These are phyloP conservation scores for Xylaria castorea DNA, from an alignment of 495 filamentous ascomycete species.

Conservation along the genomic window DNA sequence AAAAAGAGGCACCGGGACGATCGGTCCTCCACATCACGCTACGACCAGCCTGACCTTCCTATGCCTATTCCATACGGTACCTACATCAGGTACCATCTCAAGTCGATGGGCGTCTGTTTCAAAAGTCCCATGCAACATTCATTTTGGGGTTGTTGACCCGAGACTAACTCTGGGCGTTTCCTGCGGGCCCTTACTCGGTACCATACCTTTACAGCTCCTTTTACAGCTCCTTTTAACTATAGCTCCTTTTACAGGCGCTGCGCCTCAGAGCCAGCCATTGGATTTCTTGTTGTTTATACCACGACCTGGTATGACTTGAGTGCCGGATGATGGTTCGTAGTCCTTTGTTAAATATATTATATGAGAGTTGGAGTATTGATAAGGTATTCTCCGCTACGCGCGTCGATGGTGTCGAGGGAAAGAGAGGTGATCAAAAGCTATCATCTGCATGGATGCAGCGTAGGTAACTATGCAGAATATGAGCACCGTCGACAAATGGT, in stretches of 20 bases:
- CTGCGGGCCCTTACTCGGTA: neutral
- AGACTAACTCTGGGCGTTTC: conserved; percentile 22
- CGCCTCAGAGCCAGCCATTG: conserved; percentile 15
- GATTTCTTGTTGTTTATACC: neutral
- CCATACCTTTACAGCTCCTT: conserved; percentile 6
- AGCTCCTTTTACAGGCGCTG: conserved; percentile 21
- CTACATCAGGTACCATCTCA: conserved; percentile 14
- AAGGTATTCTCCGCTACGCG: neutral
- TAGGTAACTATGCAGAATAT: neutral
- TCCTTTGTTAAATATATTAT: neutral
- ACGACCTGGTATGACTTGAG: neutral
- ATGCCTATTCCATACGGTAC: conserved; percentile 21
- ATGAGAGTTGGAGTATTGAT: neutral
- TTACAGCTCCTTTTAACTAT: no score
- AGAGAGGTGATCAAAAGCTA: neutral
- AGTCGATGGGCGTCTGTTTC: conserved; percentile 22
- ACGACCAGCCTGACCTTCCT: neutral
- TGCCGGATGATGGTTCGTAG: neutral
- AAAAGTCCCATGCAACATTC: conserved; percentile 20
- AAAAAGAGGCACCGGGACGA: conserved; percentile 17
- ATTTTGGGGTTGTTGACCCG: conserved; percentile 24
- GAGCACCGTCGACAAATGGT: neutral
- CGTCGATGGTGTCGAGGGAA: neutral
- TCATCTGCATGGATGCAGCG: neutral
- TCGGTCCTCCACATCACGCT: conserved; percentile 19